phyloP scores from a whole-genome alignment of 495 filamentous ascomycete species.

The Podospora appendiculata region DNA sequence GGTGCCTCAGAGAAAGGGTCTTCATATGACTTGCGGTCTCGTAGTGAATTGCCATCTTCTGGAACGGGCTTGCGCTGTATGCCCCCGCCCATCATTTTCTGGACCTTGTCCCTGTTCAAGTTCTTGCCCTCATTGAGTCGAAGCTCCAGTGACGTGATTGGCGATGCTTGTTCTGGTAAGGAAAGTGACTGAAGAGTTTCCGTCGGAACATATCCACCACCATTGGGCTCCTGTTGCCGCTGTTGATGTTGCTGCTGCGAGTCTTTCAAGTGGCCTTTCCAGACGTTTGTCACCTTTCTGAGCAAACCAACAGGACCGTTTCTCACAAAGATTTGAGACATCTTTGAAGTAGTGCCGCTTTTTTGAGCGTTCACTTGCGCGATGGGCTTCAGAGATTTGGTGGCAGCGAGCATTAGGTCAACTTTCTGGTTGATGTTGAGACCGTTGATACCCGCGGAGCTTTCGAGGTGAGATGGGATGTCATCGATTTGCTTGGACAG shows the following conservation, averaged over 20 bases:
- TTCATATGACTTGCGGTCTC: conserved; percentile 10
- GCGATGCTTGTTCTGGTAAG: not conserved
- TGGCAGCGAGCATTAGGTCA: conserved; percentile 22
- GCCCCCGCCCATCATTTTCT: conserved; percentile 11
- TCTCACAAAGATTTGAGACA: not conserved
- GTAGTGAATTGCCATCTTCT: conserved; percentile 11
- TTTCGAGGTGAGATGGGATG: not conserved
- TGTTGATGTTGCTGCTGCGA: not conserved
- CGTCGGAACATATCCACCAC: not conserved
- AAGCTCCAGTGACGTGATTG: conserved; percentile 10
- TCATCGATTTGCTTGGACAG: not conserved
- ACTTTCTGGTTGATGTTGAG: conserved; percentile 16
- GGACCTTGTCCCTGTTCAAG: conserved; percentile 14
- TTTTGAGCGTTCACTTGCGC: not conserved
- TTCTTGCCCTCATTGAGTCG: conserved; percentile 21
- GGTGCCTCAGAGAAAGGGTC: conserved; percentile 25
- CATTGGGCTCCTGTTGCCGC: not conserved
- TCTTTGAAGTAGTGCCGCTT: conserved; percentile 2
- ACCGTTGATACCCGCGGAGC: not conserved
- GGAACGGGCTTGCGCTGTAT: conserved; percentile 18
- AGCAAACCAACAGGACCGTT: not conserved
- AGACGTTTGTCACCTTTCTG: conserved; percentile 1
- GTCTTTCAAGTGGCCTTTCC: not conserved
- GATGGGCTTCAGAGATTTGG: conserved; percentile 1
- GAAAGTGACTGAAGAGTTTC: not conserved